Evolutionary conservation across 768 basidiomycete species (phyloP).

Genomic region (Tulasnella sp.): DNA sequence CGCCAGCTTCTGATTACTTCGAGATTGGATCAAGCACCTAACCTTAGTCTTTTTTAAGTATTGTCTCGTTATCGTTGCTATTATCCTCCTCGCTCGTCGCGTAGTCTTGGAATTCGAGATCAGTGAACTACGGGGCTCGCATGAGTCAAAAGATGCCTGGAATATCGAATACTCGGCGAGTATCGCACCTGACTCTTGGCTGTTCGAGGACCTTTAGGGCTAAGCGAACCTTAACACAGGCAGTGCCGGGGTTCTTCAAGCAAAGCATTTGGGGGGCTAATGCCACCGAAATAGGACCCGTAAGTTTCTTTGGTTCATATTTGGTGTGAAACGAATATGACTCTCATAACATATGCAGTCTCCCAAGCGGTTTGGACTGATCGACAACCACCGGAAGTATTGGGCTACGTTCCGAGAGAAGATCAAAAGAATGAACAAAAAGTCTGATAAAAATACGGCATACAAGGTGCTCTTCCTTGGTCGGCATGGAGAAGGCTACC

Average conservation of each 20-base stretch:
- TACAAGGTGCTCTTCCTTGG: constrained; percentile 70
- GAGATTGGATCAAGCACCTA: background rate
- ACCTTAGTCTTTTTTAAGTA: background rate
- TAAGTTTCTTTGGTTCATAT: background rate
- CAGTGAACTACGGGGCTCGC: background rate
- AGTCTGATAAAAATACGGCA: constrained; percentile 46
- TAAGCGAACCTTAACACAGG: constrained; percentile 36
- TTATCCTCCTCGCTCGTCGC: background rate
- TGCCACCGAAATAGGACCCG: constrained; percentile 39
- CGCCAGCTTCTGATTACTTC: background rate
- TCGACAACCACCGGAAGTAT: constrained; percentile 54
- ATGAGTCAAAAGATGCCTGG: background rate
- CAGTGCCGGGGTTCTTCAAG: constrained; percentile 50
- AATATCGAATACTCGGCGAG: background rate
- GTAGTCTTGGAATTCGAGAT: background rate
- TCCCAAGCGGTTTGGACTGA: constrained; percentile 60
- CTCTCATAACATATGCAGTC: constrained; percentile 47
- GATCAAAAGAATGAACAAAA: constrained; percentile 53
- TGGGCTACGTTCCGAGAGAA: constrained; percentile 54
- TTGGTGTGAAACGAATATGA: constrained; percentile 22
- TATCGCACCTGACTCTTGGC: background rate
- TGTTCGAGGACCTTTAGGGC: background rate
- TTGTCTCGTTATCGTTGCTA: background rate
- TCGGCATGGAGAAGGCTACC: constrained; percentile 74
- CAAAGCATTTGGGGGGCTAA: constrained; percentile 47